A percentile compares a stretch with the other conserved stretches of the same genome.
Evolutionary conservation across 2,329 filamentous ascomycete species (phyloP).

Genomic region (Paecilomyces niveus): DNA sequence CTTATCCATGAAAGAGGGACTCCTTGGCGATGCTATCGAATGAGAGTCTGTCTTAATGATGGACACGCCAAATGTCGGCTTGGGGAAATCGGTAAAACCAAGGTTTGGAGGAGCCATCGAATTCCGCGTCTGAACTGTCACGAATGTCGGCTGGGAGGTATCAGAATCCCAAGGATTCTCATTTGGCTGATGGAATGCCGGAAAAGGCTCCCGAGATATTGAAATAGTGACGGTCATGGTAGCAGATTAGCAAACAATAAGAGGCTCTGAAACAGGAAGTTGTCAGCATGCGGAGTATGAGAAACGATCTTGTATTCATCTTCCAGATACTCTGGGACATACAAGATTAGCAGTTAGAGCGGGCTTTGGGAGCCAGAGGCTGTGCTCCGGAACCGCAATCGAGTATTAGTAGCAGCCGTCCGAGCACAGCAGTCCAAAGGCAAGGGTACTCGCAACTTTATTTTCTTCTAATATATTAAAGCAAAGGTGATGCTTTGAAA

Average conservation of each 20-base stretch:
- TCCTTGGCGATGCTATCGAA: background rate
- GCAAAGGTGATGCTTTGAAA: background rate
- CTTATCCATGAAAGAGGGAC: conserved; percentile 3
- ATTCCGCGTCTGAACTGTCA: background rate
- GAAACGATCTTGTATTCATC: background rate
- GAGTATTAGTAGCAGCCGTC: no score
- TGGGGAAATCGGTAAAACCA: background rate
- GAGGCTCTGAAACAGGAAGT: background rate
- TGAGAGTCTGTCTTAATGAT: background rate
- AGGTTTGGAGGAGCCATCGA: background rate
- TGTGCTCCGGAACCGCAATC: background rate
- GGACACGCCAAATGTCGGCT: background rate
- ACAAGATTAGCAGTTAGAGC: background rate
- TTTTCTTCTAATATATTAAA: background rate
- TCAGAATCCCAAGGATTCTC: background rate
- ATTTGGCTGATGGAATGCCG: background rate
- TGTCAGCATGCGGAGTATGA: background rate
- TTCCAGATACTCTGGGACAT: background rate
- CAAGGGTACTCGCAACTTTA: no score
- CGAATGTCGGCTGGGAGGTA: background rate
- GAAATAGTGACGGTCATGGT: background rate
- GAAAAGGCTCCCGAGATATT: background rate
- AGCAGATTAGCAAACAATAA: background rate
- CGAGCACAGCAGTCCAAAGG: no score
- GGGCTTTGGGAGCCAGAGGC: background rate